Evolutionary conservation across 371 early-diverging fungal species (phyloP), one percentile per base, ranked within the genome.

Genomic region (Rhizopus stolonifer): DNA sequence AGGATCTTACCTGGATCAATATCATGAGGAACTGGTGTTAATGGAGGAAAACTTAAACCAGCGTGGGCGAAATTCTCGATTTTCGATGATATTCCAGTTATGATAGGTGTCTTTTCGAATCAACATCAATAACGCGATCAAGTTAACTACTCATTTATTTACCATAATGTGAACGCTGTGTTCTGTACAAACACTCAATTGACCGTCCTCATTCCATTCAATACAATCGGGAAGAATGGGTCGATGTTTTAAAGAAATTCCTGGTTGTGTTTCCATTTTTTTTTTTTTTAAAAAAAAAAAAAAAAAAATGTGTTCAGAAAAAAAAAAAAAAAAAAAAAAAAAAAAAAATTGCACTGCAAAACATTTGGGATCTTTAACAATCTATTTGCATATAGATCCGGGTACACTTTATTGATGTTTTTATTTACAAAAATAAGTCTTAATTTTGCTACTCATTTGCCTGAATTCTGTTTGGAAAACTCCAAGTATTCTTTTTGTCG

Each of bases 401-500:
- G n/a, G n/a, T n/a, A n/a, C n/a, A n/a, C 10, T 4, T 29, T 29
- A 29, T 29, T 1, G 29, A 29, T 6, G 29, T 11, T 29, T 29
- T 11, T 29, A 29, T 29, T 29, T 29, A 29, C 29, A 29, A 9
- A 11, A n/a, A n/a, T n/a, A n/a, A n/a, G n/a, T n/a, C n/a, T n/a
- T n/a, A n/a, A n/a, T n/a, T n/a, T n/a, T n/a, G n/a, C n/a, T n/a
- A n/a, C n/a, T n/a, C n/a, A n/a, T 47, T 55, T 72, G 67, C 63
- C 69, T 21, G 68, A 65, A 59, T 70, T 68, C 44, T 70, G 54
- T 45, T 69, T 43, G 14, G 78, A 70, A 22, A 78, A 60, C 43
- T 70, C 67, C 38, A 78, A 59, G 46, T 78, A 78, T 47, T 74
- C 65, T 33, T 69, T 64, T 51, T 78, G 79, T 52, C 69, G 66